Percentiles rank a stretch among this genome's conserved stretches.
These are phyloP conservation scores for Nicotiana sylvestris DNA, from an alignment of 257 asterid species.

Conservation along the genomic window DNA sequence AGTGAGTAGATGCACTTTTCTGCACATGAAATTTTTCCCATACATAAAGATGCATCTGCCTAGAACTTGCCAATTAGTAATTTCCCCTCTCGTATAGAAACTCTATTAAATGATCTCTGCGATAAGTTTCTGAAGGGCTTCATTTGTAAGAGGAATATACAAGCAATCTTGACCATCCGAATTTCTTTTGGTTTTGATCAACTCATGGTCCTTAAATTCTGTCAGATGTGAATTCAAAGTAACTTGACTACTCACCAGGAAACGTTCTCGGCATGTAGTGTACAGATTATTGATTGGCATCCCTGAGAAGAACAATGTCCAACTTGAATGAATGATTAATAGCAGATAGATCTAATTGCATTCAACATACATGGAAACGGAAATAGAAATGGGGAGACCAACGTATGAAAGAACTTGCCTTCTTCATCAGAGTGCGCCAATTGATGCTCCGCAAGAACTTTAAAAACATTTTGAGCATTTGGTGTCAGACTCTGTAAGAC, in stretches of 20 bases:
- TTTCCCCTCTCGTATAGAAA: neutral
- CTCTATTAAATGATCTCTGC: conserved; percentile 55
- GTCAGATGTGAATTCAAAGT: conserved; percentile 88
- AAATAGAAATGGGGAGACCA: neutral
- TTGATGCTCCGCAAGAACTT: conserved; percentile 77
- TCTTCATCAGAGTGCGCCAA: conserved; percentile 76
- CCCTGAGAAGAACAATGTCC: conserved; percentile 39
- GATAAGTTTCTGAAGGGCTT: conserved; percentile 72
- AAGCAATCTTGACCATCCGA: conserved; percentile 86
- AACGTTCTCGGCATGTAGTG: conserved; percentile 73
- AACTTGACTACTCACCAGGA: conserved; percentile 83
- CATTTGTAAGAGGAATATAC: conserved; percentile 66
- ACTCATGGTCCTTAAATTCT: conserved; percentile 91
- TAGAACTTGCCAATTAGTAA: neutral
- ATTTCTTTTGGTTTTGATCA: conserved; percentile 73
- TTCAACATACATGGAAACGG: neutral
- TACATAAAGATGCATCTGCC: neutral
- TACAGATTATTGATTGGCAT: conserved; percentile 72
- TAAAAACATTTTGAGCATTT: conserved; percentile 81
- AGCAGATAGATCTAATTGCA: neutral
- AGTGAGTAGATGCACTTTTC: neutral
- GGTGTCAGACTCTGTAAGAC: conserved; percentile 93
- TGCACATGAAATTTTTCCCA: neutral
- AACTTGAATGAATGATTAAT: conserved; percentile 2
- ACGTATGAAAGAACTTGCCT: conserved; percentile 43